Evolutionary conservation across 1,139 yeast genomes (phyloP), one percentile per base, ranked within the genome.

Genomic region (Citeromyces hawaiiensis): DNA sequence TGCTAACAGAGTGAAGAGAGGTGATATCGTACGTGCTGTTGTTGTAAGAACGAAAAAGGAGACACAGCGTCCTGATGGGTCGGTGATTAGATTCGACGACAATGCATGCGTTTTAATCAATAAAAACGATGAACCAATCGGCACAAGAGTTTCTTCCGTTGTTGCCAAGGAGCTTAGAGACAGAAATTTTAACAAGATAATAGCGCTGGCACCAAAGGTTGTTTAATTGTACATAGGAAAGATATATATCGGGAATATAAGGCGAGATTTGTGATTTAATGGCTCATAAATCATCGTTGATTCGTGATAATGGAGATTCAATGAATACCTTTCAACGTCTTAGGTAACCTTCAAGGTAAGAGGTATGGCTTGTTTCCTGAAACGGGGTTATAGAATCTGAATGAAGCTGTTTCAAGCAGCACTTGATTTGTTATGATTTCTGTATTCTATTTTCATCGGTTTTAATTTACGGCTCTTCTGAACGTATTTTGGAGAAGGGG

Each of bases 51-150:
- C 96, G 2, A 86, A 80, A 61, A 88, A 91, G 48, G 88, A 87
- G 29, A 76, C 79, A 44, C 73, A 72, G 56, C 76, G 99, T 56
- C 70, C 79, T 2, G 97, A 93, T 55, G 99, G 99, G 2, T 72
- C 94, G 6, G 76, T 77, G 18, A 70, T 91, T 34, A 68, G 86
- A 49, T 91, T 91, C 56, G 96, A 91, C 56, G 99, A 91, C 60
- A 91, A 91, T 59, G 98, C 98, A 1, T 88, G 97, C 64, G 97
- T 93, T 31, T 70, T 91, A 55, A 75, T 91, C 46, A 88, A 91
- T 63, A 87, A 87, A 61, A 72, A 68, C 48, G 80, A 79, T 48
- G 98, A 93, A 55, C 96, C 97, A 7, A 70, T 91, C 41, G 99
- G 98, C 10, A 83, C 96, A 31, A 81, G 98, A 70, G 86, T 91